phyloP scores from a whole-genome alignment of 2,329 filamentous ascomycete species.

The Cryphonectria parasitica region DNA sequence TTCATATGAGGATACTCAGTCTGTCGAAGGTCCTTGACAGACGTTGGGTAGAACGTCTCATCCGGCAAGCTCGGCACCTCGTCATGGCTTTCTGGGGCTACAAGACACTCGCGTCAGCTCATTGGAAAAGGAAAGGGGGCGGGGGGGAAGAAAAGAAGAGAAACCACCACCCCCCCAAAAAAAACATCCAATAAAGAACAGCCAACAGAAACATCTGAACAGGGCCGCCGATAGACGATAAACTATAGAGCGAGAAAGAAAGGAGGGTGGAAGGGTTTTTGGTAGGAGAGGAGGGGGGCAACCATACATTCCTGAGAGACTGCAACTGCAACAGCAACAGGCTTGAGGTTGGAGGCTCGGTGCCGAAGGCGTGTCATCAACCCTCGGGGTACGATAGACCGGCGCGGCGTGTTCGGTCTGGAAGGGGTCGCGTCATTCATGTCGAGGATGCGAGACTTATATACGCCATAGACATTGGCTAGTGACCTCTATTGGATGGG shows the following conservation, averaged over 20 bases:
- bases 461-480: not conserved
- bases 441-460: not conserved
- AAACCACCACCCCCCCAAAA: no score
- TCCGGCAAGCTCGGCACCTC: constrained; percentile 12
- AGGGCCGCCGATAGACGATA: not conserved
- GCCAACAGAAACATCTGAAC: not conserved
- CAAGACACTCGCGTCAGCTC: not conserved
- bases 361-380: constrained; percentile 18
- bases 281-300: not conserved
- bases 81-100: constrained; percentile 11
- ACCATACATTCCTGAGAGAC: not conserved
- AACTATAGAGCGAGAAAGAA: not conserved
- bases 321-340: no score
- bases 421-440: constrained; percentile 8
- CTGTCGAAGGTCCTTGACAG: constrained; percentile 42
- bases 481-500: not conserved
- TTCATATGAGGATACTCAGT: constrained; percentile 49
- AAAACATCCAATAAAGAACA: no score
- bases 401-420: constrained; percentile 8
- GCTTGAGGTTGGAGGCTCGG: constrained; percentile 18
- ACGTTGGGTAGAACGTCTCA: constrained; percentile 19
- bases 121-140: no score
- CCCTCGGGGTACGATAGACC: constrained; percentile 13
- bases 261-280: not conserved
- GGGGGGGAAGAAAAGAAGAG: no score